phyloP scores from a whole-genome alignment of 495 filamentous ascomycete species.

The Penicillium soppii region DNA sequence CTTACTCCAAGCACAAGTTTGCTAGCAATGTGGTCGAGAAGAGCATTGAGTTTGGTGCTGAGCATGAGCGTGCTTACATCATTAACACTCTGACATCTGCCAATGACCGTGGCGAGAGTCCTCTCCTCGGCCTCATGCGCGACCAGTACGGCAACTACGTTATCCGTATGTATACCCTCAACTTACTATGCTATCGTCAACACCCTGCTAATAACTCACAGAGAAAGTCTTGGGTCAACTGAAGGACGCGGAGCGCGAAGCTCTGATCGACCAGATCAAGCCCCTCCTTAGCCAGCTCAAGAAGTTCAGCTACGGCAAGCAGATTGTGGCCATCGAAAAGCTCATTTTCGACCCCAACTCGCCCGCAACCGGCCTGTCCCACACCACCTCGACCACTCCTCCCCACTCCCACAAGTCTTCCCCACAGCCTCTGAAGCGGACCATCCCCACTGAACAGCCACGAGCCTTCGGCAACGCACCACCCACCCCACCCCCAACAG shows the following conservation, averaged over 20 bases:
- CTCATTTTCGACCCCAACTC: constrained; percentile 49
- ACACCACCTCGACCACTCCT: constrained; percentile 39
- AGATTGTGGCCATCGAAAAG: constrained; percentile 71
- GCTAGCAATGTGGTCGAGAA: constrained; percentile 98
- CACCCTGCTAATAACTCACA: constrained; percentile 38
- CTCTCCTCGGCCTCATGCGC: constrained; percentile 74
- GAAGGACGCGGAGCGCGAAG: constrained; percentile 59
- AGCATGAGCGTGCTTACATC: constrained; percentile 69
- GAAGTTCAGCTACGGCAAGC: constrained; percentile 73
- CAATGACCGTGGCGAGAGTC: constrained; percentile 63
- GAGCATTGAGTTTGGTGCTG: constrained; percentile 73
- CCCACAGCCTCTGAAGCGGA: constrained; percentile 40
- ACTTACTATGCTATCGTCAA: neutral
- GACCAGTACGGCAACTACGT: constrained; percentile 97
- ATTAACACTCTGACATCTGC: constrained; percentile 60
- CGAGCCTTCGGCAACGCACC: constrained; percentile 38
- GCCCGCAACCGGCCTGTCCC: constrained; percentile 20
- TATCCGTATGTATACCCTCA: constrained; percentile 69
- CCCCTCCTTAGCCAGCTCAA: constrained; percentile 72
- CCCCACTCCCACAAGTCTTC: constrained; percentile 49
- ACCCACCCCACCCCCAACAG: constrained; percentile 45
- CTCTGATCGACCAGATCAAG: constrained; percentile 70
- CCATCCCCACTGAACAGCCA: constrained; percentile 31
- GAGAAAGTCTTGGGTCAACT: constrained; percentile 78
- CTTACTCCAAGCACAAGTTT: constrained; percentile 89